Percentiles rank a stretch among this genome's conserved stretches.
Conservation (phyloP, 345 rosid species). For the Orychophragmus violaceus region DNA sequence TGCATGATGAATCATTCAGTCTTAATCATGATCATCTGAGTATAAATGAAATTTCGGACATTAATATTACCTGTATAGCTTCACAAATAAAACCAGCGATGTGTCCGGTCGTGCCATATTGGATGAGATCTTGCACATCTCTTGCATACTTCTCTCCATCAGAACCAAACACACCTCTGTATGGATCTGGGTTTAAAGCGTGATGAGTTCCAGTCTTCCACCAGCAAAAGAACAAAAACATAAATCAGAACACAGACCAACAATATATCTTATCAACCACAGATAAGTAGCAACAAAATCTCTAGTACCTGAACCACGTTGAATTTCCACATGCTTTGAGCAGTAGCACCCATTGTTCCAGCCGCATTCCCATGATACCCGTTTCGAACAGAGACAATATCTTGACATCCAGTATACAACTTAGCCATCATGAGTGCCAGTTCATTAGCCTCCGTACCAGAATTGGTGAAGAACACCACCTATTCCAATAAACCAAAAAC, state of each 20-base stretch:
- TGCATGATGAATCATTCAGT: not conserved
- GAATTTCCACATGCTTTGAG: constrained; percentile 73
- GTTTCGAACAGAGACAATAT: constrained; percentile 78
- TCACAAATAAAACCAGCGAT: constrained; percentile 87
- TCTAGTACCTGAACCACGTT: constrained; percentile 68
- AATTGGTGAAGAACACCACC: constrained; percentile 95
- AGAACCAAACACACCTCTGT: constrained; percentile 89
- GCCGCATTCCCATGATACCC: constrained; percentile 95
- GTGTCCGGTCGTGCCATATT: constrained; percentile 81
- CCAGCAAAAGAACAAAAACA: not conserved
- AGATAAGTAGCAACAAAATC: not conserved
- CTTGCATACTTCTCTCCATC: constrained; percentile 87
- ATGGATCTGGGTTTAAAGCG: constrained; percentile 93
- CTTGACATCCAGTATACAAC: constrained; percentile 81
- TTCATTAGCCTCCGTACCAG: constrained; percentile 97
- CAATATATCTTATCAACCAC: not conserved
- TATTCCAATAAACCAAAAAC: constrained; percentile 13
- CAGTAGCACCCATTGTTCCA: constrained; percentile 95
- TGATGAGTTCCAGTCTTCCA: constrained; percentile 85
- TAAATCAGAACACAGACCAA: not conserved
- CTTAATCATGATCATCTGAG: too few species aligned
- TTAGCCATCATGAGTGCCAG: constrained; percentile 92
- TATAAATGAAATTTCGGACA: not conserved
- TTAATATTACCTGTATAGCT: constrained; percentile 68
- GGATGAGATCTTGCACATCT: constrained; percentile 73